Evolutionary conservation across 108 stramenopile species (phyloP).

Genomic region (Skeletonema marinoi): DNA sequence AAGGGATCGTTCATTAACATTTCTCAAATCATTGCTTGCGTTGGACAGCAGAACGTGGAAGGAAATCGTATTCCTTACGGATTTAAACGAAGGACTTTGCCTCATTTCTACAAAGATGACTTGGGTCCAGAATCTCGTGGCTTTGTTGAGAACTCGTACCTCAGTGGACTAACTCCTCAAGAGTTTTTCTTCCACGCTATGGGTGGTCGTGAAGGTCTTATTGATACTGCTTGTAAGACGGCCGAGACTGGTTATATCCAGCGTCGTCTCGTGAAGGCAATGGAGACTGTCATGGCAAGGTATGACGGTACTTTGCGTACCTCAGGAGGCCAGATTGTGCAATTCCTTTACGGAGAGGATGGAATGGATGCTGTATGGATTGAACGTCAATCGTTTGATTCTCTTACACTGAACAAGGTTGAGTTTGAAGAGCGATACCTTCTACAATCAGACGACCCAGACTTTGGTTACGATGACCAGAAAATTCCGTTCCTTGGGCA

Average conservation of each 20-base stretch:
- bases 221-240: slow-evolving; percentile 99
- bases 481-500: slow-evolving; percentile 81
- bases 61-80: slow-evolving; percentile 99
- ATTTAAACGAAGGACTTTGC: slow-evolving; percentile 95
- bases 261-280: slow-evolving; percentile 97
- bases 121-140: slow-evolving; percentile 97
- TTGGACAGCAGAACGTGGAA: slow-evolving; percentile 99
- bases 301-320: slow-evolving; percentile 99
- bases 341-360: slow-evolving; percentile 99
- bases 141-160: slow-evolving; percentile 99
- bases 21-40: slow-evolving; percentile 99
- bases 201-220: slow-evolving; percentile 98
- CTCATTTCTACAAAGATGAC: slow-evolving; percentile 99
- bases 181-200: slow-evolving; percentile 99
- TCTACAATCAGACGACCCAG: slow-evolving; percentile 77
- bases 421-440: slow-evolving; percentile 82
- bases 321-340: slow-evolving; percentile 90
- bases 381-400: slow-evolving; percentile 94
- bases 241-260: slow-evolving; percentile 99
- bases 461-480: slow-evolving; percentile 88
- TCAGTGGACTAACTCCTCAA: slow-evolving; percentile 96
- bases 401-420: slow-evolving; percentile 73
- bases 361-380: slow-evolving; percentile 99
- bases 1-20: slow-evolving; percentile 99
- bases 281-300: slow-evolving; percentile 97